Percentiles rank a stretch among this genome's conserved stretches.
These are phyloP conservation scores for Malassezia furfur DNA, from an alignment of 1,284 basidiomycete species.

Conservation along the genomic window DNA sequence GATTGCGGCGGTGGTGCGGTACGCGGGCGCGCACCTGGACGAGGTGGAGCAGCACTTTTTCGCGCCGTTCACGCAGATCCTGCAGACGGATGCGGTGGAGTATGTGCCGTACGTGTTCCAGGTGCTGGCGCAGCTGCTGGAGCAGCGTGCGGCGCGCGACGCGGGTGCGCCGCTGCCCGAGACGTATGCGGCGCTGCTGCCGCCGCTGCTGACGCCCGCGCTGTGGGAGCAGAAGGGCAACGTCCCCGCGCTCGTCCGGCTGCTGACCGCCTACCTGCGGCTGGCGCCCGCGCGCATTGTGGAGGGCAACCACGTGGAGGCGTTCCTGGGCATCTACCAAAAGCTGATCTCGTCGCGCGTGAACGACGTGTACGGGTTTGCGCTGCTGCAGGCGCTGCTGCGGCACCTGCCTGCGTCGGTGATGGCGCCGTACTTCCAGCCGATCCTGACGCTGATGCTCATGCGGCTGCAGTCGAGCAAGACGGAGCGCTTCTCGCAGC, in stretches of 20 bases:
- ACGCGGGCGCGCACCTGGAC: conserved; percentile 60
- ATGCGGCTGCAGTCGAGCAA: conserved; percentile 78
- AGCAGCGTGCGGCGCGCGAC: conserved; percentile 57
- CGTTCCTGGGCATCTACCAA: conserved; percentile 80
- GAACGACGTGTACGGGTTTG: conserved; percentile 85
- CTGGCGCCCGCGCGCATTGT: conserved; percentile 65
- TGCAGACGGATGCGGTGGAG: conserved; percentile 87
- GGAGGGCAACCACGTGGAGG: conserved; percentile 63
- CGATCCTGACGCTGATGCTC: conserved; percentile 69
- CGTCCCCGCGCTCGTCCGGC: conserved; percentile 80
- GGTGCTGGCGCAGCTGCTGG: conserved; percentile 88
- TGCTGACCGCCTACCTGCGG: conserved; percentile 73
- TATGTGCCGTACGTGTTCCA: conserved; percentile 98
- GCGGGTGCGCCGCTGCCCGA: conserved; percentile 55
- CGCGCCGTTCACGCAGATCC: conserved; percentile 74
- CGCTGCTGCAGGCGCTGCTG: conserved; percentile 71
- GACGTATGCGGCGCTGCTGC: conserved; percentile 69
- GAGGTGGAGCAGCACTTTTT: conserved; percentile 68
- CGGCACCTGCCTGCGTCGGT: conserved; percentile 65
- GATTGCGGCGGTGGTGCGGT: conserved; percentile 76
- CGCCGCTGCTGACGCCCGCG: conserved; percentile 72
- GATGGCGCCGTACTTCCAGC: conserved; percentile 63
- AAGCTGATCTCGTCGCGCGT: conserved; percentile 78
- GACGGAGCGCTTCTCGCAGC: conserved; percentile 78
- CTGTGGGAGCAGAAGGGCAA: conserved; percentile 94